Base-by-base conservation (phyloP, 2,329 filamentous ascomycete genomes). In the Cadophora gregata region DNA sequence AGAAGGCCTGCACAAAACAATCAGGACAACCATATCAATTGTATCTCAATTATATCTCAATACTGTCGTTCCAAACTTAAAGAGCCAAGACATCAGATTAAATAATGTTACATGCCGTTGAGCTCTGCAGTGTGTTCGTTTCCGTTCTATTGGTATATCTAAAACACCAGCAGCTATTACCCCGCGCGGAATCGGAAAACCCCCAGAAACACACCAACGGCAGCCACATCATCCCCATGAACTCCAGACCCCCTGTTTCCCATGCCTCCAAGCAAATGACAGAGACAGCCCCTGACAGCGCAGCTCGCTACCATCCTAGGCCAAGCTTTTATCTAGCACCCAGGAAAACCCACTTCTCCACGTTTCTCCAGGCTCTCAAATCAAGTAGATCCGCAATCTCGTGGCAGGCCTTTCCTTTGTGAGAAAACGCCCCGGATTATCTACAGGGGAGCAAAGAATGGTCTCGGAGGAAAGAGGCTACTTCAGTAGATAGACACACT, bases 161-260 rank as follows among this genome's bases (percentile, higher is more conserved):
- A 47, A 47, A 45, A 53, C 4, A 31, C 16, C 27, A n/a, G 31
- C 10, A 42, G 38, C 19, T 5, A 48, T 62, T 76, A 59, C 33
- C 56, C 56, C 56, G 56, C 56, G 56, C 56, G 24, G 56, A 59
- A 42, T 12, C 56, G 56, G 56, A 36, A 29, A 59, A n/a, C 36
- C 36, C 24, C 56, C 16, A 3, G 12, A 24, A 12, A 19, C 25
- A 10, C 33, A 42, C 21, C 36, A 45, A 16, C 36, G 45, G 16
- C 21, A 59, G 36, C 56, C 56, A 59, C 56, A 45, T n/a, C n/a
- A 10, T 25, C 14, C n/a, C 36, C 33, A 45, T 21, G 29, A 12
- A 36, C n/a, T 21, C 53, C 29, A 55, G 29, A 24, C 21, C 16
- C 10, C 24, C 56, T n/a, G 12, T 24, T 8, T 10, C n/a, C 9